A percentile compares a stretch with the other conserved stretches of the same genome.
phyloP scores from a whole-genome alignment of 2,329 filamentous ascomycete species.

The Proliferodiscus dingleyae region DNA sequence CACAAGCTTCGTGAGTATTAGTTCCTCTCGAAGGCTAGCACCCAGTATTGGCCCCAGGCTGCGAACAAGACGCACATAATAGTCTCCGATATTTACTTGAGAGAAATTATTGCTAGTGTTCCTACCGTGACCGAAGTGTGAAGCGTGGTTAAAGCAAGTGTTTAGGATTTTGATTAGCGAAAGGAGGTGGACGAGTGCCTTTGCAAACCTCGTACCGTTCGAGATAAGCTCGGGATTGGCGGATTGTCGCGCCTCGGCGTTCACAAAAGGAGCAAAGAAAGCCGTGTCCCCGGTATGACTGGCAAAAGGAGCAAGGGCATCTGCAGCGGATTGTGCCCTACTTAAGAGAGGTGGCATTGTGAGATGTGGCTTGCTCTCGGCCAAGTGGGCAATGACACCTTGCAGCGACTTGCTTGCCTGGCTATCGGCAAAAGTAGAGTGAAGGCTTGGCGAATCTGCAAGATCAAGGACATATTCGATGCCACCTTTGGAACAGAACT shows the following conservation, averaged over 20 bases:
- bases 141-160: conserved; percentile 63
- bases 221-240: conserved; percentile 41
- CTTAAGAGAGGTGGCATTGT: conserved; percentile 76
- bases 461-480: conserved; percentile 82
- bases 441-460: conserved; percentile 74
- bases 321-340: conserved; percentile 65
- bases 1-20: conserved; percentile 66
- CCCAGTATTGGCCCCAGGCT: conserved; percentile 74
- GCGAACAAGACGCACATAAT: conserved; percentile 69
- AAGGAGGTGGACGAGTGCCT: conserved; percentile 72
- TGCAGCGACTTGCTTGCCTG: conserved; percentile 65
- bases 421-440: conserved; percentile 65
- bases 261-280: conserved; percentile 68
- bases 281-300: conserved; percentile 44
- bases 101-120: conserved; percentile 57
- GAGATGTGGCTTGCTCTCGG: conserved; percentile 75
- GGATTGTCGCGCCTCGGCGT: conserved; percentile 33
- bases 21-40: conserved; percentile 80
- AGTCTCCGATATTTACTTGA: conserved; percentile 77
- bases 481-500: conserved; percentile 74
- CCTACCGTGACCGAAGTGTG: conserved; percentile 52
- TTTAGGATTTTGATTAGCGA: conserved; percentile 71
- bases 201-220: conserved; percentile 71
- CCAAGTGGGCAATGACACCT: conserved; percentile 69
- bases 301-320: conserved; percentile 63